Conservation (phyloP, 495 filamentous ascomycete species). For the Penicillium pancosmium region DNA sequence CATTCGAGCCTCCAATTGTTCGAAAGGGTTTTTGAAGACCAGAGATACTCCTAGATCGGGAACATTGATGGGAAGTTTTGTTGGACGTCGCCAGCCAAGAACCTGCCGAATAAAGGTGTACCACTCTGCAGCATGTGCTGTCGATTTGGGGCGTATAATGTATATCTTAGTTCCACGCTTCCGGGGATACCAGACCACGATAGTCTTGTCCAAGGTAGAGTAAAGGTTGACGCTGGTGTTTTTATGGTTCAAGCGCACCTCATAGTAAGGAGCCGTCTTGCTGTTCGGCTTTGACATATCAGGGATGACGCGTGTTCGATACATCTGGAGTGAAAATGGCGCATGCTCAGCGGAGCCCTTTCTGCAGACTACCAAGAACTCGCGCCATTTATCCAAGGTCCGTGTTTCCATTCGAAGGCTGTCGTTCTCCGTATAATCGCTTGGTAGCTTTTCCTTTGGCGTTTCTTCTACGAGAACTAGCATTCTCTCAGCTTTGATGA, state of each 20-base stretch:
- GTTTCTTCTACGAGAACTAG: conserved; percentile 67
- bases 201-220: conserved; percentile 71
- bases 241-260: conserved; percentile 59
- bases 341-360: conserved; percentile 55
- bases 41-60: conserved; percentile 69
- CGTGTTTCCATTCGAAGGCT: conserved; percentile 63
- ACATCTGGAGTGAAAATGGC: conserved; percentile 65
- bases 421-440: conserved; percentile 69
- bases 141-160: conserved; percentile 67
- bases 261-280: conserved; percentile 55
- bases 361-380: conserved; percentile 71
- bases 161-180: conserved; percentile 64
- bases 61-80: conserved; percentile 64
- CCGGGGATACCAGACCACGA: conserved; percentile 66
- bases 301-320: conserved; percentile 70
- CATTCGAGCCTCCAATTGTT: conserved; percentile 50
- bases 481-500: conserved; percentile 77
- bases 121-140: conserved; percentile 71
- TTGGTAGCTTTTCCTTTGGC: conserved; percentile 51
- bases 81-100: conserved; percentile 61
- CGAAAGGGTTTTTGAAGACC: conserved; percentile 65
- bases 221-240: conserved; percentile 66
- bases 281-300: conserved; percentile 56
- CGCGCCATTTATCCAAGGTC: conserved; percentile 68
- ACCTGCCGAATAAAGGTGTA: conserved; percentile 69